A percentile compares a stretch with the other conserved stretches of the same genome.
phyloP scores from a whole-genome alignment of 2,329 filamentous ascomycete genomes.

The Aphanoascus verrucosus region DNA sequence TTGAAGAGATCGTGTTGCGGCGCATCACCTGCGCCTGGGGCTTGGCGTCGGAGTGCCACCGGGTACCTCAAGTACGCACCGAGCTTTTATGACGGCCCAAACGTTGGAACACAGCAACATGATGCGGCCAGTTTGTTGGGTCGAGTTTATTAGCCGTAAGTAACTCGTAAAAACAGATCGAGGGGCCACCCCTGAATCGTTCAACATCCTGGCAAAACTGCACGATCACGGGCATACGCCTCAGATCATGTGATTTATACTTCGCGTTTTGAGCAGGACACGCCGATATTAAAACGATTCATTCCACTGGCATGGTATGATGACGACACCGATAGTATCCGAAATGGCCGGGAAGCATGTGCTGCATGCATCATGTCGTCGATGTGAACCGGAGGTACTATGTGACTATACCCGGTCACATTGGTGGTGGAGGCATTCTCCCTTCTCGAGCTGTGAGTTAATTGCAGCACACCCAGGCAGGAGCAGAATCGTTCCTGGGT shows the following conservation, averaged over 20 bases:
- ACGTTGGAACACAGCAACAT: constrained; percentile 1
- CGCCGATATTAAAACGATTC: background rate
- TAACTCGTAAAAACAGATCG: background rate
- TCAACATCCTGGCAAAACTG: background rate
- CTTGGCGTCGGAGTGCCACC: constrained; percentile 4
- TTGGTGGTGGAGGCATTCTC: background rate
- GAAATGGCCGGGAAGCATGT: background rate
- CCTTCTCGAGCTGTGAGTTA: background rate
- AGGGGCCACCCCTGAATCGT: background rate
- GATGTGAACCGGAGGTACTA: background rate
- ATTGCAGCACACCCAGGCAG: background rate
- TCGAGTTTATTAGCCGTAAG: background rate
- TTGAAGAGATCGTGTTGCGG: constrained; percentile 2
- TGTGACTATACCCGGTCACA: background rate
- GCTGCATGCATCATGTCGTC: background rate
- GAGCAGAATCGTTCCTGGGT: background rate
- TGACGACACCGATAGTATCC: background rate
- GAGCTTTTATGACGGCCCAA: background rate
- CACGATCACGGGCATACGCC: constrained; percentile 8
- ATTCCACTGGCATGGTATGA: background rate
- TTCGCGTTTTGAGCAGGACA: background rate
- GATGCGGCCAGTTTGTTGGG: constrained; percentile 2
- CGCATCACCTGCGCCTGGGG: constrained; percentile 1
- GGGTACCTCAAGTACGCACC: background rate
- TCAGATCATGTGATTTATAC: constrained; percentile 6